A percentile compares a stretch with the other conserved stretches of the same genome.
phyloP scores from a whole-genome alignment of 169 alveolate species.

The Theileria parva region DNA sequence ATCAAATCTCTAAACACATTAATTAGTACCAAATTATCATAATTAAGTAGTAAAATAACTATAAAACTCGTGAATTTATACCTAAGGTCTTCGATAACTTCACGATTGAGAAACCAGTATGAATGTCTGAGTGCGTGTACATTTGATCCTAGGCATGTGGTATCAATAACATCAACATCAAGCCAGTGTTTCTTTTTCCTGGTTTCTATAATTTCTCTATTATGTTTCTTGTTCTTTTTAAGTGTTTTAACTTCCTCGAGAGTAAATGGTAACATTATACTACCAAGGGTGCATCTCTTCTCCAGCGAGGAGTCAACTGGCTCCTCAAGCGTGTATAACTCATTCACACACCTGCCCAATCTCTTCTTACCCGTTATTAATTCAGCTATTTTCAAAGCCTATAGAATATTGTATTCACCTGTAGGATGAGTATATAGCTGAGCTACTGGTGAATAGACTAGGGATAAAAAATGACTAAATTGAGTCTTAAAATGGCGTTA shows the following conservation, averaged over 20 bases:
- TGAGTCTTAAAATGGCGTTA: too few relatives aligned
- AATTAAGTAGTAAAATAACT: background rate
- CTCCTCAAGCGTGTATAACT: slow-evolving; percentile 15
- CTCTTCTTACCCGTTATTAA: slow-evolving; percentile 27
- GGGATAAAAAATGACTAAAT: too few relatives aligned
- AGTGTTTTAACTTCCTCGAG: slow-evolving; percentile 11
- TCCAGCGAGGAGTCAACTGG: background rate
- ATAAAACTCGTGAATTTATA: background rate
- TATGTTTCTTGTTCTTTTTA: slow-evolving; percentile 17
- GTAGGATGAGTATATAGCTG: too few relatives aligned
- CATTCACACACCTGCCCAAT: slow-evolving; percentile 39
- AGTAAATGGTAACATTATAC: slow-evolving; percentile 27
- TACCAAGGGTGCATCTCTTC: slow-evolving; percentile 19
- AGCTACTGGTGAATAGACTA: too few relatives aligned
- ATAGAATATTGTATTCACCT: background rate
- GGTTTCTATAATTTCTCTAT: background rate
- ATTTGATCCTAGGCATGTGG: slow-evolving; percentile 78
- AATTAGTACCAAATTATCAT: background rate
- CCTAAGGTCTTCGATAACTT: slow-evolving; percentile 79
- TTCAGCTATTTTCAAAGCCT: slow-evolving; percentile 36
- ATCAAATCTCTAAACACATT: slow-evolving; percentile 70
- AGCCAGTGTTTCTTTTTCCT: slow-evolving; percentile 67
- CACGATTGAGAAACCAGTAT: slow-evolving; percentile 77
- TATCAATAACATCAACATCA: slow-evolving; percentile 85
- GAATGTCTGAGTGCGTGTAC: slow-evolving; percentile 67